These are phyloP conservation scores for Cryptococcus sp. DNA, from an alignment of 1,284 basidiomycete species.

Conservation along the genomic window DNA sequence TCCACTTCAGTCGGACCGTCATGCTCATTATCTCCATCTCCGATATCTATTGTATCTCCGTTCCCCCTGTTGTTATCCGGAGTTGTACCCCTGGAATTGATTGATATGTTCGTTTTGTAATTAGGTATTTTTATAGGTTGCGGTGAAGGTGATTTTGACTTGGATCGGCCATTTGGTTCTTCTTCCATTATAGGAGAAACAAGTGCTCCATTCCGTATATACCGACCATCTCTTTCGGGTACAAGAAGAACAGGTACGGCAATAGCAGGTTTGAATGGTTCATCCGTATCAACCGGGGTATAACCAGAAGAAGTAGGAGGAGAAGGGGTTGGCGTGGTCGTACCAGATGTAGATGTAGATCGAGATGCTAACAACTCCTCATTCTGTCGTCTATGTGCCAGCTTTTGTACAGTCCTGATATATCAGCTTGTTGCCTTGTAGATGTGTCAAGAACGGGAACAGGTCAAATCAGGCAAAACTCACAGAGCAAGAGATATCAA, in stretches of 20 bases:
- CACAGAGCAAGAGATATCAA: slow-evolving; percentile 79
- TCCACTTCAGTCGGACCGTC: slow-evolving; percentile 45
- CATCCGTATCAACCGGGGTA: not conserved
- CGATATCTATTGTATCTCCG: not conserved
- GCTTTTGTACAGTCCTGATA: not conserved
- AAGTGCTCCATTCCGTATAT: too few species aligned
- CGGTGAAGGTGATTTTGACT: too few species aligned
- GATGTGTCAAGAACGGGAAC: not conserved
- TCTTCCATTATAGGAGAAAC: too few species aligned
- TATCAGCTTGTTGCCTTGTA: not conserved
- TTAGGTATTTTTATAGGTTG: too few species aligned
- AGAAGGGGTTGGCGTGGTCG: not conserved
- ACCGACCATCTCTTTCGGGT: too few species aligned
- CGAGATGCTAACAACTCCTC: slow-evolving; percentile 12
- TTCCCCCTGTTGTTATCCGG: not conserved
- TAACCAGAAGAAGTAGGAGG: not conserved
- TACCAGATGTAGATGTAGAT: not conserved
- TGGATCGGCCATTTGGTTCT: too few species aligned
- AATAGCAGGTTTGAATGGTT: too few species aligned
- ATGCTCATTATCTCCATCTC: slow-evolving; percentile 6
- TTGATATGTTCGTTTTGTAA: too few species aligned
- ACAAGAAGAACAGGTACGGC: too few species aligned
- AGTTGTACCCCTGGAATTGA: slow-evolving; percentile 2
- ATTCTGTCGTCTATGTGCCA: slow-evolving; percentile 77
- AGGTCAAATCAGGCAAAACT: slow-evolving; percentile 4